Conservation (phyloP, 2,329 filamentous ascomycete species). For the Fusarium nanum region DNA sequence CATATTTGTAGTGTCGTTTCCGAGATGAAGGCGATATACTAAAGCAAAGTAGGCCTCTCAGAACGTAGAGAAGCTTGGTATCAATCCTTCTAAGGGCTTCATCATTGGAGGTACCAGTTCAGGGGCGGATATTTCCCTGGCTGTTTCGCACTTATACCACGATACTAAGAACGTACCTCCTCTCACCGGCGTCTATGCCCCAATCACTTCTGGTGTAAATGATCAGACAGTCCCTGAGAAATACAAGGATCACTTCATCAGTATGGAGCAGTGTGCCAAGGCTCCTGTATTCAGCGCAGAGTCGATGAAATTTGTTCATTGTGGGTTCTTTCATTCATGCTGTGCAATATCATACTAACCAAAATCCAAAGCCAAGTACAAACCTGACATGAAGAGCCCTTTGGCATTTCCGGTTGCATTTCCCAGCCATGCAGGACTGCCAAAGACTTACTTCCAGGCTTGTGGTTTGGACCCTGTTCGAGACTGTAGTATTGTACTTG, state of each 20-base stretch:
- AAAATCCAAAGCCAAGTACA: conserved; percentile 41
- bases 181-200: conserved; percentile 46
- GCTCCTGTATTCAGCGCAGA: conserved; percentile 42
- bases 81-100: conserved; percentile 40
- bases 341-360: not conserved
- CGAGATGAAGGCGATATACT: not conserved
- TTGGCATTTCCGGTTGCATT: conserved; percentile 45
- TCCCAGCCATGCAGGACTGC: conserved; percentile 36
- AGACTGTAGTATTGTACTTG: conserved; percentile 47
- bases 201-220: conserved; percentile 40
- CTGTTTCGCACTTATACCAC: conserved; percentile 42
- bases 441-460: conserved; percentile 50
- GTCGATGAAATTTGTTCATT: conserved; percentile 42
- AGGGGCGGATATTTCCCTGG: conserved; percentile 47
- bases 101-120: conserved; percentile 46
- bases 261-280: conserved; percentile 44
- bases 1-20: not conserved
- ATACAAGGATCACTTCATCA: conserved; percentile 47
- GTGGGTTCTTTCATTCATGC: conserved; percentile 9
- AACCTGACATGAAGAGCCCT: conserved; percentile 40
- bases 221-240: conserved; percentile 42
- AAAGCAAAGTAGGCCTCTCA: conserved; percentile 24
- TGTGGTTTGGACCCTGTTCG: conserved; percentile 48
- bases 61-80: conserved; percentile 39
- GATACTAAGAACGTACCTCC: conserved; percentile 33